Evolutionary conservation across 2,329 filamentous ascomycete genomes (phyloP).

Genomic region (Exserohilum rostratum): DNA sequence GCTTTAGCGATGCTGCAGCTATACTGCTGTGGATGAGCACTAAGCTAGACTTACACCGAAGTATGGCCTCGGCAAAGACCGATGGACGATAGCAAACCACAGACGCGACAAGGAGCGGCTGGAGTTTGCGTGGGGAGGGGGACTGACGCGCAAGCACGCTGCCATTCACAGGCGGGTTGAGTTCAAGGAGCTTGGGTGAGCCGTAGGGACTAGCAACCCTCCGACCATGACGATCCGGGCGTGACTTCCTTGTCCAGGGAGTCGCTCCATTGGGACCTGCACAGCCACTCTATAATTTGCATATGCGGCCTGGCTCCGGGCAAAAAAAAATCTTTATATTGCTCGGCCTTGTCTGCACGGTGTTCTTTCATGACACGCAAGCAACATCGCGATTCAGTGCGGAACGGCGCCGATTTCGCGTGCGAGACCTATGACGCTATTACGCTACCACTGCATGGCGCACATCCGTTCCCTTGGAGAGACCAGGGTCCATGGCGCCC

Average conservation of each 20-base stretch:
- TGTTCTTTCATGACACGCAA: too few species aligned
- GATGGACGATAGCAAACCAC: too few species aligned
- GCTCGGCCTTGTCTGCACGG: background rate
- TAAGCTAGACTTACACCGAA: background rate
- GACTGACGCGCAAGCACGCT: constrained; percentile 7
- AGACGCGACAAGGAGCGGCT: constrained; percentile 1
- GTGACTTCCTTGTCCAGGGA: background rate
- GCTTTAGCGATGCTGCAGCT: constrained; percentile 14
- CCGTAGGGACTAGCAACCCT: constrained; percentile 2
- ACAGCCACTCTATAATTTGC: constrained; percentile 3
- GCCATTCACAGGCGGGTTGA: background rate
- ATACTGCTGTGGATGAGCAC: constrained; percentile 7
- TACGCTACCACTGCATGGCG: constrained; percentile 3
- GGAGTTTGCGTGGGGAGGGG: background rate
- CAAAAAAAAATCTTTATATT: background rate
- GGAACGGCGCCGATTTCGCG: background rate
- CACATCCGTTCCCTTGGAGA: constrained; percentile 1
- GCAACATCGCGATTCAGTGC: background rate
- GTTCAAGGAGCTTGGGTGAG: constrained; percentile 10
- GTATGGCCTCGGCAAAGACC: background rate
- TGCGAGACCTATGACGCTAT: constrained; percentile 1
- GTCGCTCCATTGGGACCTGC: background rate
- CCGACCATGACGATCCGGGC: constrained; percentile 6
- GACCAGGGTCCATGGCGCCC: constrained; percentile 1
- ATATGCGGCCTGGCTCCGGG: background rate